These are phyloP conservation scores for Pseudocercospora crystallina DNA, from an alignment of 2,329 filamentous ascomycete genomes.

Conservation along the genomic window DNA sequence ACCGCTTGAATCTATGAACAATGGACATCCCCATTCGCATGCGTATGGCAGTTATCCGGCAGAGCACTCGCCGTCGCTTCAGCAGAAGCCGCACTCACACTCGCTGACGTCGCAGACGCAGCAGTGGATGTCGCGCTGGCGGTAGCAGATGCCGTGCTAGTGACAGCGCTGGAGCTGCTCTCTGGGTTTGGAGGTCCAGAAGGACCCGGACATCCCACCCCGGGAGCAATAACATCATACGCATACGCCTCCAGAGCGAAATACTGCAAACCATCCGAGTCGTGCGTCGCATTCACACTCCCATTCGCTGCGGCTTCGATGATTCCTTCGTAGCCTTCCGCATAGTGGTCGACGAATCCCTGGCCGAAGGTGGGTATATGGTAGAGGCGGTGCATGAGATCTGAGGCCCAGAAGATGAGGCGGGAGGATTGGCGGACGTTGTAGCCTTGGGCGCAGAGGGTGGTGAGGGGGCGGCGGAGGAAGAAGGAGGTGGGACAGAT, in stretches of 20 bases:
- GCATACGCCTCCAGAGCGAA: constrained; percentile 69
- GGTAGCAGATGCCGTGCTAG: constrained; percentile 16
- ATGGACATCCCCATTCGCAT: constrained; percentile 28
- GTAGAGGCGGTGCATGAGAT: constrained; percentile 66
- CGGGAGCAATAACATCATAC: constrained; percentile 63
- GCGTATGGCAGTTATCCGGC: constrained; percentile 29
- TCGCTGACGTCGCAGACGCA: neutral
- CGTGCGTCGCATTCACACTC: constrained; percentile 51
- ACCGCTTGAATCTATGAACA: constrained; percentile 14
- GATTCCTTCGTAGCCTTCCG: constrained; percentile 58
- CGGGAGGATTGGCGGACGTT: constrained; percentile 57
- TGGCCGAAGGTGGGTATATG: constrained; percentile 64
- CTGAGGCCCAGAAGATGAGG: constrained; percentile 65
- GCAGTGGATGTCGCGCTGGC: constrained; percentile 13
- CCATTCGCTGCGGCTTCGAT: constrained; percentile 55
- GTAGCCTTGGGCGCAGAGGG: constrained; percentile 64
- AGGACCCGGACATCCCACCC: constrained; percentile 60
- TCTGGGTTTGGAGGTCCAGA: constrained; percentile 15
- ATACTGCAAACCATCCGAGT: constrained; percentile 65
- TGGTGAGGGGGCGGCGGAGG: constrained; percentile 57
- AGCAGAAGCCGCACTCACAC: constrained; percentile 3
- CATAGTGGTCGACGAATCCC: constrained; percentile 61
- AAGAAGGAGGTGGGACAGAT: constrained; percentile 65
- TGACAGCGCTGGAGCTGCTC: constrained; percentile 12
- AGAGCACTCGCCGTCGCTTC: constrained; percentile 74